These are phyloP conservation scores for Corynespora cassiicola DNA, from an alignment of 2,329 filamentous ascomycete genomes.

Conservation along the genomic window DNA sequence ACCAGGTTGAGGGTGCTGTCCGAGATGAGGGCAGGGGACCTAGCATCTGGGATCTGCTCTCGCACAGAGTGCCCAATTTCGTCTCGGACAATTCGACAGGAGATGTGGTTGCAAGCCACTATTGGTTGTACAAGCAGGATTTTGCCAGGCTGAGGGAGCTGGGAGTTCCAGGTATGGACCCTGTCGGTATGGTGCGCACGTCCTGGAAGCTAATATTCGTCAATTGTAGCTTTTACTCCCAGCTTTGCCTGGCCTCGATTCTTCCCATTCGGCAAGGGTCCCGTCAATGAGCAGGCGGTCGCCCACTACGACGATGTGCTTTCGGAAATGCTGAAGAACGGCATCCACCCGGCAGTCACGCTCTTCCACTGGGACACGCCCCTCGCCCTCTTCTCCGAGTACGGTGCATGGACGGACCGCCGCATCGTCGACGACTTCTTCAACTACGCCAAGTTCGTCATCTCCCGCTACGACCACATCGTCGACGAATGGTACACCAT, in stretches of 20 bases:
- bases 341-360: slow-evolving; percentile 44
- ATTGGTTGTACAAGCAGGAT: slow-evolving; percentile 53
- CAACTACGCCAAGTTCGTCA: slow-evolving; percentile 52
- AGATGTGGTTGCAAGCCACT: slow-evolving; percentile 50
- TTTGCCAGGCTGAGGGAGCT: slow-evolving; percentile 45
- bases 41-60: slow-evolving; percentile 53
- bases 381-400: slow-evolving; percentile 49
- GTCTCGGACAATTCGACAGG: slow-evolving; percentile 51
- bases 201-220: slow-evolving; percentile 1
- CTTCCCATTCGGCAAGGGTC: slow-evolving; percentile 47
- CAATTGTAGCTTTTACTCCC: slow-evolving; percentile 34
- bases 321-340: slow-evolving; percentile 40
- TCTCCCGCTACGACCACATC: slow-evolving; percentile 47
- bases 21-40: slow-evolving; percentile 52
- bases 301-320: slow-evolving; percentile 50
- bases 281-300: slow-evolving; percentile 44
- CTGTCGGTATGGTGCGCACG: not conserved
- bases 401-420: slow-evolving; percentile 48
- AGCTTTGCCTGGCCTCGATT: slow-evolving; percentile 48
- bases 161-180: slow-evolving; percentile 30
- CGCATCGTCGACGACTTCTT: slow-evolving; percentile 51
- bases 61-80: slow-evolving; percentile 48
- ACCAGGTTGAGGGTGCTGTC: slow-evolving; percentile 53
- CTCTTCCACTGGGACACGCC: slow-evolving; percentile 54
- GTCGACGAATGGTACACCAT: slow-evolving; percentile 51